These are phyloP conservation scores for Vitis hybrid DNA, from an alignment of 177 flowering plant species.

Conservation along the genomic window DNA sequence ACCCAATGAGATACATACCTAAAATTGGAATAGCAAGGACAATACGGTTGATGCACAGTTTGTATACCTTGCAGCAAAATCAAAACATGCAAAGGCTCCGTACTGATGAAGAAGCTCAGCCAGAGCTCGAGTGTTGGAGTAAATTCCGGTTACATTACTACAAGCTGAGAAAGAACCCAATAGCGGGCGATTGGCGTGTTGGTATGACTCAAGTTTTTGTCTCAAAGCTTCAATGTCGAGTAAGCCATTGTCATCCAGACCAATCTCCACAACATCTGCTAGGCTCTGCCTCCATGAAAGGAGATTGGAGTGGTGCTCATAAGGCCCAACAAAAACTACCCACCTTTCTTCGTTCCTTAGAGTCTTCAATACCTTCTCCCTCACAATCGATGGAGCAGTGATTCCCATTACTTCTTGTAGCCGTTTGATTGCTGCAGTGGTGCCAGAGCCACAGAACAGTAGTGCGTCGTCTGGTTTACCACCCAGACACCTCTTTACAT, in stretches of 20 bases:
- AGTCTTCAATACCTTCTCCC: constrained; percentile 37
- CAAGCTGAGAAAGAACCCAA: constrained; percentile 84
- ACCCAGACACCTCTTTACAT: constrained; percentile 65
- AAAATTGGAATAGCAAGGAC: neutral
- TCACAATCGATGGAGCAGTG: constrained; percentile 53
- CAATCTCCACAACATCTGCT: constrained; percentile 79
- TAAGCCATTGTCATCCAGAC: constrained; percentile 49
- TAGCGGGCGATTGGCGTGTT: constrained; percentile 43
- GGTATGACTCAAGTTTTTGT: constrained; percentile 28
- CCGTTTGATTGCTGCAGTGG: constrained; percentile 74
- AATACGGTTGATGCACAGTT: neutral
- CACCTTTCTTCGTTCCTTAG: constrained; percentile 55
- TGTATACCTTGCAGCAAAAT: constrained; percentile 76
- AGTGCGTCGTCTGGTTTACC: constrained; percentile 55
- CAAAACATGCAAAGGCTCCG: constrained; percentile 80
- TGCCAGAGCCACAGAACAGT: constrained; percentile 72
- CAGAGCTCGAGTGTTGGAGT: constrained; percentile 49
- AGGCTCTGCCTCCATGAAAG: constrained; percentile 87
- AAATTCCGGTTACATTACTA: constrained; percentile 76
- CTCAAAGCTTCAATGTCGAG: constrained; percentile 49
- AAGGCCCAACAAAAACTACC: constrained; percentile 84
- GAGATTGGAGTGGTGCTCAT: constrained; percentile 87
- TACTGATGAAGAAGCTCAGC: constrained; percentile 58
- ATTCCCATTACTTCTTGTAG: constrained; percentile 88
- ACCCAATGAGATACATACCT: no score